These are phyloP conservation scores for Microdochium trichocladiopsis DNA, from an alignment of 2,329 filamentous ascomycete species.

Conservation along the genomic window DNA sequence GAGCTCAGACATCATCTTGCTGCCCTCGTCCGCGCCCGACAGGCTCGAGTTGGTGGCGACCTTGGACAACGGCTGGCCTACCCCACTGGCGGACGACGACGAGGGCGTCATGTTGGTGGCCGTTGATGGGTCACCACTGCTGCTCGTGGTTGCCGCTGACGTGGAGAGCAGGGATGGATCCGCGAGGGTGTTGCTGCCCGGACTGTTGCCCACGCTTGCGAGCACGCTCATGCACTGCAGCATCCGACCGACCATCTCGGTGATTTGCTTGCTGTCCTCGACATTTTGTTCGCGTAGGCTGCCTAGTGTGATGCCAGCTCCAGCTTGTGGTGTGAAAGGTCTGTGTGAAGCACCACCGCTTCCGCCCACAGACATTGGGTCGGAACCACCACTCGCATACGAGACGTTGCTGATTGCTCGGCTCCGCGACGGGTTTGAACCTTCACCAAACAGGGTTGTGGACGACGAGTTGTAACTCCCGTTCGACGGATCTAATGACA, in stretches of 20 bases:
- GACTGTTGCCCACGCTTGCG: slow-evolving; percentile 53
- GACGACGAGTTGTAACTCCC: slow-evolving; percentile 74
- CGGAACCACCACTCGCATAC: slow-evolving; percentile 44
- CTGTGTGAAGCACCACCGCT: slow-evolving; percentile 30
- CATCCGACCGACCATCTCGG: slow-evolving; percentile 92
- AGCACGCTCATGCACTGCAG: slow-evolving; percentile 93
- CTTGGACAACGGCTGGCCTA: slow-evolving; percentile 18
- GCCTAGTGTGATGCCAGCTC: slow-evolving; percentile 10
- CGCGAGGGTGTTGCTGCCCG: not conserved
- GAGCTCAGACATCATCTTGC: slow-evolving; percentile 74
- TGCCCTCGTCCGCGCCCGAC: slow-evolving; percentile 55
- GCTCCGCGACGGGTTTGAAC: slow-evolving; percentile 49
- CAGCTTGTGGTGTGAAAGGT: slow-evolving; percentile 42
- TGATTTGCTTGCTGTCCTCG: slow-evolving; percentile 71
- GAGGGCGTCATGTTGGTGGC: slow-evolving; percentile 14
- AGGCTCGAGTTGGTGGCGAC: not conserved
- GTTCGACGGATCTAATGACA: slow-evolving; percentile 66
- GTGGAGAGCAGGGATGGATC: not conserved
- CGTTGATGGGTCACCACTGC: not conserved
- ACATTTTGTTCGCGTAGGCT: slow-evolving; percentile 51
- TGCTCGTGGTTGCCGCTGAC: not conserved
- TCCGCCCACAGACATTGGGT: slow-evolving; percentile 24
- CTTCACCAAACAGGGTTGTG: slow-evolving; percentile 70
- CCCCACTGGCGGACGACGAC: too few species aligned
- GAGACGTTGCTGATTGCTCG: slow-evolving; percentile 84